Evolutionary conservation across 768 basidiomycete genomes (phyloP).

Genomic region (Tephrocybe rancida): DNA sequence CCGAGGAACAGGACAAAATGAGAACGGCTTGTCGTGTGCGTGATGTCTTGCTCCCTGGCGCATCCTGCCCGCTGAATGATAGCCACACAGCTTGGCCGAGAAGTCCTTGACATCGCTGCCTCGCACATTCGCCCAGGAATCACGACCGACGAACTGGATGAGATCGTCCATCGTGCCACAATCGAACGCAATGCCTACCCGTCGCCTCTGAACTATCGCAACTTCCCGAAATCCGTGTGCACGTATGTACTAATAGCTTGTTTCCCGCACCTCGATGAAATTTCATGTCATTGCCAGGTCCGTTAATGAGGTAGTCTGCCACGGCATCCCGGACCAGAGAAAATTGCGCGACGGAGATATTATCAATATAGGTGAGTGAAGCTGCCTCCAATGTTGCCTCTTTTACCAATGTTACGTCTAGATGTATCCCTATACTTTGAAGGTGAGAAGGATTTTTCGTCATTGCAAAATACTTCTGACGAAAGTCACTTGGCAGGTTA

Average conservation of each 20-base stretch:
- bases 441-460: slow-evolving; percentile 46
- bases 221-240: slow-evolving; percentile 96
- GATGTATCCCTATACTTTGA: slow-evolving; percentile 83
- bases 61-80: neutral
- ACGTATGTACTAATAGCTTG: slow-evolving; percentile 71
- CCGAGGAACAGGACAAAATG: slow-evolving; percentile 89
- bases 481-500: slow-evolving; percentile 54
- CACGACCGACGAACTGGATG: slow-evolving; percentile 95
- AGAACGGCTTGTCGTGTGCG: slow-evolving; percentile 81
- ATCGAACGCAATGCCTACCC: slow-evolving; percentile 94
- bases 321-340: slow-evolving; percentile 91
- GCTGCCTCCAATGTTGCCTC: neutral
- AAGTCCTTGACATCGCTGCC: slow-evolving; percentile 93
- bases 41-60: slow-evolving; percentile 13
- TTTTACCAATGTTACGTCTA: slow-evolving; percentile 35
- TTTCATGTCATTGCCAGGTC: slow-evolving; percentile 50
- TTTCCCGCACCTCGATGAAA: neutral
- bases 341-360: slow-evolving; percentile 92
- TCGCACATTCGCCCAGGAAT: slow-evolving; percentile 87
- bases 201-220: slow-evolving; percentile 88
- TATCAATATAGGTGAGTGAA: slow-evolving; percentile 79
- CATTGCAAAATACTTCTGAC: neutral
- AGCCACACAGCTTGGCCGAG: slow-evolving; percentile 69
- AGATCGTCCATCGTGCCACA: slow-evolving; percentile 88
- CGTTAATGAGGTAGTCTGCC: slow-evolving; percentile 95